Percentiles rank a stretch among this genome's conserved stretches.
These are phyloP conservation scores for Leishmania lainsoni DNA, from an alignment of 208 protist species.

Conservation along the genomic window DNA sequence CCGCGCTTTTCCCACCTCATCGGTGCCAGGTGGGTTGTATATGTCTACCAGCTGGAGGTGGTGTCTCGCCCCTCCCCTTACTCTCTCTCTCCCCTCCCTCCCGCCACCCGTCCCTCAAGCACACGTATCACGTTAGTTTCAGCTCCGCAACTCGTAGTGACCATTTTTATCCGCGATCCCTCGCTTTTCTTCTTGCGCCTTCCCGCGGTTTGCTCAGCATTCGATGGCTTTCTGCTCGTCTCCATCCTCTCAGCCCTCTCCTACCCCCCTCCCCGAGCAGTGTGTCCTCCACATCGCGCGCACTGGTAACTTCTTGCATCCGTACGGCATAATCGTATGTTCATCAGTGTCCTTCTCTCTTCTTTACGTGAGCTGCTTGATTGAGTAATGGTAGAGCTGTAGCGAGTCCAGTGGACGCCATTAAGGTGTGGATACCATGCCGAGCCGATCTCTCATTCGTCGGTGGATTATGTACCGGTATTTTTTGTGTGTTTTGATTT, in stretches of 20 bases:
- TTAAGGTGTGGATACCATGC: neutral
- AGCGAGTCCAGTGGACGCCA: neutral
- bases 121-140: neutral
- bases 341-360: neutral
- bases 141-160: neutral
- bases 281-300: neutral
- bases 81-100: too few relatives aligned
- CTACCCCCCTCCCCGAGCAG: too few relatives aligned
- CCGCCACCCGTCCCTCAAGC: neutral
- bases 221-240: too few relatives aligned
- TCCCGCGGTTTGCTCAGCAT: too few relatives aligned
- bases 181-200: too few relatives aligned
- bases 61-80: too few relatives aligned
- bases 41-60: too few relatives aligned
- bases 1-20: neutral
- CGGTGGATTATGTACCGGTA: neutral
- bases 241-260: too few relatives aligned
- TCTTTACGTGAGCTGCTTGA: neutral
- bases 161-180: too few relatives aligned
- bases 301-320: neutral
- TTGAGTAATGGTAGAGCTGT: neutral
- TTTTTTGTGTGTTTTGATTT: neutral
- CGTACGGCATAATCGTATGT: neutral
- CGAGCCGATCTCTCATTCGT: neutral
- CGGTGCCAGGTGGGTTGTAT: too few relatives aligned